These are phyloP conservation scores for Pseudogymnoascus destructans DNA, from an alignment of 2,329 filamentous ascomycete genomes.

Conservation along the genomic window DNA sequence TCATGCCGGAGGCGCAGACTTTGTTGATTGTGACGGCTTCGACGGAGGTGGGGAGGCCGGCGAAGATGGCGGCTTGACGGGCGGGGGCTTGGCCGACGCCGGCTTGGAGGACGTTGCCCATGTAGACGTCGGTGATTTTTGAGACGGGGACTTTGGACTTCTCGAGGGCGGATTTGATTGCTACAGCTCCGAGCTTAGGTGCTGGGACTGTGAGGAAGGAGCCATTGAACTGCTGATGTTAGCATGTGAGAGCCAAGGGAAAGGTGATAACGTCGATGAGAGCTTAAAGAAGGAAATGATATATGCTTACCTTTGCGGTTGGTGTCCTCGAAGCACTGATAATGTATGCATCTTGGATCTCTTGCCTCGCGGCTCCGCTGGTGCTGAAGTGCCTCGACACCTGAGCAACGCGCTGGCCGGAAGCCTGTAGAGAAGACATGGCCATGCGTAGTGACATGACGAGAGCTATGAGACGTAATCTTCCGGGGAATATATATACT, in stretches of 20 bases:
- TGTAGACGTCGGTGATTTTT: slow-evolving; percentile 85
- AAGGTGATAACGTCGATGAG: neutral
- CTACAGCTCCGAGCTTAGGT: slow-evolving; percentile 76
- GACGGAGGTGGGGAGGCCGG: slow-evolving; percentile 65
- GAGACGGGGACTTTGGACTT: slow-evolving; percentile 73
- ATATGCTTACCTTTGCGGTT: slow-evolving; percentile 60
- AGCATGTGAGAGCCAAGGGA: neutral
- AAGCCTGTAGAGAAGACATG: slow-evolving; percentile 18
- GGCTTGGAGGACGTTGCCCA: slow-evolving; percentile 87
- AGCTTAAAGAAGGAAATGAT: slow-evolving; percentile 11
- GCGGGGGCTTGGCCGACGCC: slow-evolving; percentile 81
- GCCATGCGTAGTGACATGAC: slow-evolving; percentile 24
- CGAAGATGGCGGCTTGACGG: slow-evolving; percentile 79
- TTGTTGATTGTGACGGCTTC: slow-evolving; percentile 96
- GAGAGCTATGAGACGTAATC: slow-evolving; percentile 10
- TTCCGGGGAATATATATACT: neutral
- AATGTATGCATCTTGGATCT: slow-evolving; percentile 88
- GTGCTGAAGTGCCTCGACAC: slow-evolving; percentile 39
- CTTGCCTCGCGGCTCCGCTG: slow-evolving; percentile 37
- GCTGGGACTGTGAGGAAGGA: slow-evolving; percentile 72
- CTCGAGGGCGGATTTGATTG: slow-evolving; percentile 80
- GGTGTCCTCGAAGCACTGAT: slow-evolving; percentile 81
- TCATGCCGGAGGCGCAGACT: slow-evolving; percentile 90
- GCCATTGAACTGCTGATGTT: slow-evolving; percentile 67
- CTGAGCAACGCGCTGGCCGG: slow-evolving; percentile 32